Base-by-base conservation (phyloP, 257 asterid genomes). In the Solanum rostratum region DNA sequence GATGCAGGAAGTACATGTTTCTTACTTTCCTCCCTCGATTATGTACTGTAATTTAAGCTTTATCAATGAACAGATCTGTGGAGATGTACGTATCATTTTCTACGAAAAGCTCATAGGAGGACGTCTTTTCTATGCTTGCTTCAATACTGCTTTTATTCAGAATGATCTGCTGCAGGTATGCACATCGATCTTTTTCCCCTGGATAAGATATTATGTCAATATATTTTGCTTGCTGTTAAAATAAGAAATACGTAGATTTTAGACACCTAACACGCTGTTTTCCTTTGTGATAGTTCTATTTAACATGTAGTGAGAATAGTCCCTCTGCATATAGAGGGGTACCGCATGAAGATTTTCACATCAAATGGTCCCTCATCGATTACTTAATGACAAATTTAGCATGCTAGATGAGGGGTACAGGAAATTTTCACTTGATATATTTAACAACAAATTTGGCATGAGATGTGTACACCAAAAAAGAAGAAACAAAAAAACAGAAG, bases 61-160 rank as follows among this genome's bases (percentile, higher is more conserved):
- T 60, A 24, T 18, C 0, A 27, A 20, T 62, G 59, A 27, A 18
- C 89, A 94, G 97, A 54, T 95, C 29, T 84, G 86, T 5, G 97
- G 97, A 60, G 98, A 93, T 45, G 91, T 92, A 33, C 95, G 95
- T 16, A 89, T 95, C 39, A 91, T 92, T 80, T 92, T 95, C 89
- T 95, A 93, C 7, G 95, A 95, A 85, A 92, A 88, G 84, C 88
- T 92, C 46, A 92, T 92, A 7, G 97, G 98, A 57, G 95, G 97
- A 60, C 94, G 97, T 22, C 88, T 95, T 57, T 95, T 95, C 87
- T 92, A 95, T 20, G 93, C 89, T 6, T 93, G 97, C 91, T 95
- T 95, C 91, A 95, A 95, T 73, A 93, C 97, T 11, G 88, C 97
- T 70, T 95, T 93, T 89, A 92, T 95, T 81, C 90, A 88, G 2